Percentiles rank a stretch among this genome's conserved stretches.
Conservation (phyloP, 176 grass and related monocot species). For the Oryza longistaminata region DNA sequence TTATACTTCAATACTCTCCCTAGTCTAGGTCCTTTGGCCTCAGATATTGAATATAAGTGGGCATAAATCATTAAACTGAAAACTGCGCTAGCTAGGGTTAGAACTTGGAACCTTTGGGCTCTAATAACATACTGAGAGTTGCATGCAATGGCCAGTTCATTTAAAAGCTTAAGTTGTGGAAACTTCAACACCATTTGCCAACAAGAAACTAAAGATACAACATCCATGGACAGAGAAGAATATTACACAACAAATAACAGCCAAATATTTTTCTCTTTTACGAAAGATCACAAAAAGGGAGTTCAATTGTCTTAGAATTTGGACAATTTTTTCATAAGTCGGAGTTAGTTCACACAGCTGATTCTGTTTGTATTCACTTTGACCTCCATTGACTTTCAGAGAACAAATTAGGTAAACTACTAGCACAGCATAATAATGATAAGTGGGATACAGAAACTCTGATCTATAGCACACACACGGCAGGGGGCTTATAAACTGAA, state of each 20-base stretch:
- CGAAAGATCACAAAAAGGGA: not conserved
- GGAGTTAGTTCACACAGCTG: not conserved
- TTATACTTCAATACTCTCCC: not conserved
- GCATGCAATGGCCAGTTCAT: not conserved
- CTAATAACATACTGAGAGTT: not conserved
- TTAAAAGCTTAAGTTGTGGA: not conserved
- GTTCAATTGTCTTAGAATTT: not conserved
- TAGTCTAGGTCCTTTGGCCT: not conserved
- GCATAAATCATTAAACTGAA: not conserved
- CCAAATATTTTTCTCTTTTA: not conserved
- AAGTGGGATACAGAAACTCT: not conserved
- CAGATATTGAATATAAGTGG: not conserved
- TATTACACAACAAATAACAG: not conserved
- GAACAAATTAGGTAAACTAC: not conserved
- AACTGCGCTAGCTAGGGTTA: not conserved
- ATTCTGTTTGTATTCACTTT: not conserved
- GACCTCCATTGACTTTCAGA: not conserved
- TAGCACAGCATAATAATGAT: not conserved
- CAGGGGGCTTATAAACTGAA: not conserved
- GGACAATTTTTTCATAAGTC: not conserved
- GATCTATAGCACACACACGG: not conserved
- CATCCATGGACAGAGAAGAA: conserved; percentile 5
- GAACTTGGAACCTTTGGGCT: not conserved
- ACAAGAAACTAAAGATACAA: not conserved
- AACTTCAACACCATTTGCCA: not conserved